Conservation (phyloP, 257 asterid species). For the Solanum corneliomulleri region DNA sequence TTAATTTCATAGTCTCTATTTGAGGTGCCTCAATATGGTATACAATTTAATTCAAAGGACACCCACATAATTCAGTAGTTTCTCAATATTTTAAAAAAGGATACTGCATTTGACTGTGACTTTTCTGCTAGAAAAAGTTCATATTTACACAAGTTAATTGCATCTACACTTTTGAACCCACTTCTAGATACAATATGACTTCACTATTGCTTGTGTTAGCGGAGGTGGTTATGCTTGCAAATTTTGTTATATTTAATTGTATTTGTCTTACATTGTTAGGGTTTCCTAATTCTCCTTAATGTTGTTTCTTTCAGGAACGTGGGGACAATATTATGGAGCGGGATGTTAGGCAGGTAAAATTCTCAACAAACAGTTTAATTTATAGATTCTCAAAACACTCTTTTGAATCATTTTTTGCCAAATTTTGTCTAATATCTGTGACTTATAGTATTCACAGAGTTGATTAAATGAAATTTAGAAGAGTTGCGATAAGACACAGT, state of each 20-base stretch:
- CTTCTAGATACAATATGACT: background rate
- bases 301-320: constrained; percentile 30
- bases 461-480: background rate
- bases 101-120: background rate
- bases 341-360: constrained; percentile 76
- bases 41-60: background rate
- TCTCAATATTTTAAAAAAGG: background rate
- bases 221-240: background rate
- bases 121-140: background rate
- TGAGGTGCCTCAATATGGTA: background rate
- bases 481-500: background rate
- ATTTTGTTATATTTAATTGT: background rate
- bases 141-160: background rate
- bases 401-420: background rate
- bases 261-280: background rate
- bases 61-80: background rate
- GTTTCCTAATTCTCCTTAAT: background rate
- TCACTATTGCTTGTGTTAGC: background rate
- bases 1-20: background rate
- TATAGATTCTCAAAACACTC: background rate
- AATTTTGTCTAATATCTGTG: background rate
- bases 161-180: background rate
- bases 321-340: constrained; percentile 35
- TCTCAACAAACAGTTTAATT: background rate
- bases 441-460: background rate